A percentile compares a stretch with the other conserved stretches of the same genome.
Conservation (phyloP, 1,139 yeast genomes). For the Ogataea hybrid region DNA sequence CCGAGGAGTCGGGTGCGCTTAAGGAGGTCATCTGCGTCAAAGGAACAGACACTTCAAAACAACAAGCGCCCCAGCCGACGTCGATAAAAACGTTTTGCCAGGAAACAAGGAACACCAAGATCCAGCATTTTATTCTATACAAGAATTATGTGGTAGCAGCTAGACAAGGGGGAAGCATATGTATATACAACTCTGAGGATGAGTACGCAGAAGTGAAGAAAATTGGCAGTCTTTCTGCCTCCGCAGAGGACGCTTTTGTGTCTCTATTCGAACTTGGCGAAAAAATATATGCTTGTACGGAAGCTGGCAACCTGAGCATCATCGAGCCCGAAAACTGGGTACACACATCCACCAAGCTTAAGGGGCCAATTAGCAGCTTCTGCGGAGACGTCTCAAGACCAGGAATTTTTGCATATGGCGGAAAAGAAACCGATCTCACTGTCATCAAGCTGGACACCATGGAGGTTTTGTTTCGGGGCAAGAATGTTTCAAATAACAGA, state of each 20-base stretch:
- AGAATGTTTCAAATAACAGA: constrained; percentile 66
- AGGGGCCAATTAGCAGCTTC: constrained; percentile 48
- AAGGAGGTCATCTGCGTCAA: constrained; percentile 55
- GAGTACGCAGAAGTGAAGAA: constrained; percentile 28
- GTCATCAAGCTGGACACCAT: constrained; percentile 41
- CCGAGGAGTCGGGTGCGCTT: constrained; percentile 56
- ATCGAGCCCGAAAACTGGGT: constrained; percentile 32
- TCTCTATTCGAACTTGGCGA: constrained; percentile 25
- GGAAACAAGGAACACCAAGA: constrained; percentile 29
- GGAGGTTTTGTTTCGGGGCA: constrained; percentile 48
- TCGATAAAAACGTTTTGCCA: constrained; percentile 37
- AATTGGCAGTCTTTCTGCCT: constrained; percentile 13
- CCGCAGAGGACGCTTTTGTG: constrained; percentile 25
- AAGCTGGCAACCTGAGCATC: constrained; percentile 49
- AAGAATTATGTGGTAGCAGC: constrained; percentile 39
- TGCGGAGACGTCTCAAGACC: constrained; percentile 42
- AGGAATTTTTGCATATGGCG: constrained; percentile 66
- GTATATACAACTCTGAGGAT: constrained; percentile 34
- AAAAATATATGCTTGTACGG: constrained; percentile 38
- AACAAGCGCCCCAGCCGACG: constrained; percentile 31
- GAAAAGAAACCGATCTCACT: constrained; percentile 66
- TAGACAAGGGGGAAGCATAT: constrained; percentile 43
- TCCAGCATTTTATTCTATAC: constrained; percentile 27
- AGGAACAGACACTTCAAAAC: constrained; percentile 70
- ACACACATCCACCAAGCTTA: constrained; percentile 35